A percentile compares a stretch with the other conserved stretches of the same genome.
Evolutionary conservation across 768 basidiomycete species (phyloP).

Genomic region (Amanita subjunquillea): DNA sequence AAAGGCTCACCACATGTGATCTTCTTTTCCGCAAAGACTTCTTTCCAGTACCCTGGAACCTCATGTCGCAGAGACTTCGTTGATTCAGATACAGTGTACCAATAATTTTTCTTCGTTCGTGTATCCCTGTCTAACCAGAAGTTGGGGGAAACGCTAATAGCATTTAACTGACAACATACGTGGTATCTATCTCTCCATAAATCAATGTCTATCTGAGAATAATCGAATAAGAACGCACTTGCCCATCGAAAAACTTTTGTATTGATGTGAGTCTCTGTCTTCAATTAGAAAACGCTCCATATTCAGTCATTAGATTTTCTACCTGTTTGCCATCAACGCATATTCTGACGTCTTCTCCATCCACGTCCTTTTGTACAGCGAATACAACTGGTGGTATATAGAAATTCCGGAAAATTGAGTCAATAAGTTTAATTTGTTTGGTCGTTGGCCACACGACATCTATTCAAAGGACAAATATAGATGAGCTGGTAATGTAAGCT

Average conservation of each 20-base stretch:
- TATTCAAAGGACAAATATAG: conserved; percentile 15
- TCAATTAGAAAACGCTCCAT: neutral
- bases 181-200: conserved; percentile 8
- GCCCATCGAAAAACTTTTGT: conserved; percentile 64
- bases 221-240: conserved; percentile 35
- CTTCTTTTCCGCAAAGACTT: conserved; percentile 39
- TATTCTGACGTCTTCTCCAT: conserved; percentile 44
- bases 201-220: neutral
- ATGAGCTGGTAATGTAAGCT: neutral
- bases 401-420: conserved; percentile 69
- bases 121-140: conserved; percentile 39
- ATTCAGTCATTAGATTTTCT: conserved; percentile 7
- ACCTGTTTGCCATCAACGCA: conserved; percentile 85
- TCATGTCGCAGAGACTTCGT: conserved; percentile 34
- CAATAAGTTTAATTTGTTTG: conserved; percentile 65
- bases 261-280: conserved; percentile 65
- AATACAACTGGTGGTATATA: conserved; percentile 78
- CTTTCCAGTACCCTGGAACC: conserved; percentile 43
- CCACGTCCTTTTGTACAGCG: conserved; percentile 41
- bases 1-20: conserved; percentile 56
- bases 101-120: conserved; percentile 50
- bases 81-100: conserved; percentile 43
- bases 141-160: neutral
- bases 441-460: conserved; percentile 69
- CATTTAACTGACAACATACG: conserved; percentile 9